These are phyloP conservation scores for Dalechampia spathulata DNA, from an alignment of 441 rosid species.

Conservation along the genomic window DNA sequence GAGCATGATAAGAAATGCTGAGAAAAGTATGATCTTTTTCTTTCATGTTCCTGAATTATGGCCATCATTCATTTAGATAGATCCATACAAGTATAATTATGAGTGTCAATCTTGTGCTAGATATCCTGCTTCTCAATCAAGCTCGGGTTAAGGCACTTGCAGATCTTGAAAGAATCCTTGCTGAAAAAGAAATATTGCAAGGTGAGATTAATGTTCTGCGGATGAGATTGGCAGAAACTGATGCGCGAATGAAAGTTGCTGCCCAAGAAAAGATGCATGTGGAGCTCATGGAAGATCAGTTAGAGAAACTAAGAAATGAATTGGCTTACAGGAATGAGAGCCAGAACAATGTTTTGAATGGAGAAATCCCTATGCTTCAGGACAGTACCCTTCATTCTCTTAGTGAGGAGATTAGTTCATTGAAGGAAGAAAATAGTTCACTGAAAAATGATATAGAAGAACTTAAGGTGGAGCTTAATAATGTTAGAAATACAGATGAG, in stretches of 20 bases:
- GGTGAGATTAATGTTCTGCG: constrained; percentile 63
- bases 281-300: constrained; percentile 62
- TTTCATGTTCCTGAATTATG: constrained; percentile 8
- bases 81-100: no score
- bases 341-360: constrained; percentile 21
- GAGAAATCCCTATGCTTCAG: constrained; percentile 24
- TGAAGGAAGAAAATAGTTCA: constrained; percentile 58
- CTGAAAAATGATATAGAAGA: constrained; percentile 61
- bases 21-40: constrained; percentile 50
- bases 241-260: constrained; percentile 68
- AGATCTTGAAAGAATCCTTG: constrained; percentile 56
- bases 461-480: constrained; percentile 47
- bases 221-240: constrained; percentile 76
- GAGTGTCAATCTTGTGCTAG: constrained; percentile 29
- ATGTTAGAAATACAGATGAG: constrained; percentile 50
- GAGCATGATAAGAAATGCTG: constrained; percentile 75
- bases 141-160: constrained; percentile 72
- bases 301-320: constrained; percentile 61
- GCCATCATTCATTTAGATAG: no score
- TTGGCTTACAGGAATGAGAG: constrained; percentile 31
- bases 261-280: constrained; percentile 69
- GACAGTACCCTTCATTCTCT: constrained; percentile 37
- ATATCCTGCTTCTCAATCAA: constrained; percentile 79
- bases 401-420: constrained; percentile 47
- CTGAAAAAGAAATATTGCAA: constrained; percentile 71